phyloP scores from a whole-genome alignment of 192 early-diverging fungal species.

The Rhizophagus clarus region DNA sequence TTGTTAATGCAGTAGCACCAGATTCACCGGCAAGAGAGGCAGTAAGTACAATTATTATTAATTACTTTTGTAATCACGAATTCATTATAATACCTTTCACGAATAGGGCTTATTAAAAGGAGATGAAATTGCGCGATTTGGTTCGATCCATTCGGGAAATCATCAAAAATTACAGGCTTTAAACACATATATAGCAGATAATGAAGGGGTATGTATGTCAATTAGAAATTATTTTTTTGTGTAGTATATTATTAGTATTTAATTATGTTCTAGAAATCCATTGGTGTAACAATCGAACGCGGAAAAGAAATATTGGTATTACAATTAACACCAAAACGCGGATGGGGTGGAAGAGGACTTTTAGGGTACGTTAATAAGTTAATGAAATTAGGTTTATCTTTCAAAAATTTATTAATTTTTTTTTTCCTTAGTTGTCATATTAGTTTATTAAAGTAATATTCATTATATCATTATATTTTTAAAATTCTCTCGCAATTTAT shows the following conservation, averaged over 20 bases:
- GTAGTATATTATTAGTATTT: background rate
- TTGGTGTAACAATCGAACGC: constrained; percentile 43
- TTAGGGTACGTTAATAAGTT: constrained; percentile 41
- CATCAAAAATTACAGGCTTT: constrained; percentile 42
- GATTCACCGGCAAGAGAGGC: constrained; percentile 56
- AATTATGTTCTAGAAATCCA: constrained; percentile 35
- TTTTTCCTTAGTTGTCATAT: background rate
- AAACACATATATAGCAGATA: constrained; percentile 39
- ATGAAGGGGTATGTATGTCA: constrained; percentile 38
- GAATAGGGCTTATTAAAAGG: constrained; percentile 47
- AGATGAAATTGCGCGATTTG: constrained; percentile 53
- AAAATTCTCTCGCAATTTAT: background rate
- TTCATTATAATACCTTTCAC: background rate
- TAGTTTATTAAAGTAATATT: background rate
- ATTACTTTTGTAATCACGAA: background rate
- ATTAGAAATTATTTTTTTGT: background rate
- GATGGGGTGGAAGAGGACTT: constrained; percentile 56
- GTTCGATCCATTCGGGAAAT: constrained; percentile 40
- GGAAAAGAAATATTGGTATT: constrained; percentile 33
- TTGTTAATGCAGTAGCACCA: constrained; percentile 58
- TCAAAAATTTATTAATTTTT: background rate
- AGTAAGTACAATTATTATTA: constrained; percentile 27
- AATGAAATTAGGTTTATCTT: background rate
- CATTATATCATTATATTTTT: background rate
- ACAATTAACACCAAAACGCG: constrained; percentile 47